Base-by-base conservation (phyloP, 2,329 filamentous ascomycete species). In the Colletotrichum australisinense region DNA sequence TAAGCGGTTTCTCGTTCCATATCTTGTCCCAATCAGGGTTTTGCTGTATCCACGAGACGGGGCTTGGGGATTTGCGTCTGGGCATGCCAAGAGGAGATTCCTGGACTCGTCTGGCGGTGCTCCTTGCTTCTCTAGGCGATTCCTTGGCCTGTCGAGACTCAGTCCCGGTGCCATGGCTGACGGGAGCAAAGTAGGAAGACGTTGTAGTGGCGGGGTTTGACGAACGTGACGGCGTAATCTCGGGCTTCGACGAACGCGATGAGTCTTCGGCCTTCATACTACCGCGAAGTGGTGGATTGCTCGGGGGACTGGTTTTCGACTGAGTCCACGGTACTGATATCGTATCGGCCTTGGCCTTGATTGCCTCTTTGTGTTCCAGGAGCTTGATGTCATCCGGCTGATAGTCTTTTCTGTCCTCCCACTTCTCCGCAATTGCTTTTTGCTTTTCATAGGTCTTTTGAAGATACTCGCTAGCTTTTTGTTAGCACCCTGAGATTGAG, bases 1-100 rank as follows among this genome's bases (percentile, higher is more conserved):
- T 84, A 1, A 95, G 84, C 1, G 92, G 88, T 63, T 85, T 85
- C 19, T 86, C 63, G 16, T 76, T 83, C 90, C 90, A 93, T 0
- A 82, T 73, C 19, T 81, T 81, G 42, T 81, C 80, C 91, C 91
- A 93, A 3, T 81, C 81, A 7, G 83, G 83, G 75, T 92, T 84
- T 30, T 82, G 73, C 7, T 79, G 77, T 1, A 89, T 89, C 90
- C 90, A 93, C 16, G 80, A 78, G 52, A 77, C 57, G n/a, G 76
- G 73, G 58, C 70, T 74, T 55, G 35, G 63, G 68, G n/a, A 71
- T 42, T 65, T 76, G 76, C 35, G 64, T 76, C 35, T 67, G 75
- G 26, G 4, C 1, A 64, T 26, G 5, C 49, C 52, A 38, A 62
- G 56, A 9, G 26, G 28, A 16, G 62, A 14, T 8, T 62, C 38